Evolutionary conservation across 768 basidiomycete genomes (phyloP).

Genomic region (Auricularia cornea): DNA sequence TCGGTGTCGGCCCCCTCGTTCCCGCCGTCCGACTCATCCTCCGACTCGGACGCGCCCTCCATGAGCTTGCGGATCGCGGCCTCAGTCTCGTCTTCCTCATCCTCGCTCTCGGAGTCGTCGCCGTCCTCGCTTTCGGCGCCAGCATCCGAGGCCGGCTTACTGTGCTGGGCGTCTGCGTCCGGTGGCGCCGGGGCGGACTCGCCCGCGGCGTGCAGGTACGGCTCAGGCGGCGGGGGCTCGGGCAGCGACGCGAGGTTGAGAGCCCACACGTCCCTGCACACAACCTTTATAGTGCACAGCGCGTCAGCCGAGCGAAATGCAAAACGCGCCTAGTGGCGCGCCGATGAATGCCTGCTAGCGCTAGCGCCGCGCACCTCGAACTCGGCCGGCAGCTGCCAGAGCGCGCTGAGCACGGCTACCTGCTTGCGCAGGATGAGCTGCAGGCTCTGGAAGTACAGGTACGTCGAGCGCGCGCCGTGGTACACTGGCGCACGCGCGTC

Average conservation of each 20-base stretch:
- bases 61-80: slow-evolving; percentile 8
- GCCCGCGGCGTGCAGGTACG: slow-evolving; percentile 35
- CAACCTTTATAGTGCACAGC: slow-evolving; percentile 32
- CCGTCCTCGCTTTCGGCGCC: neutral
- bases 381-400: slow-evolving; percentile 70
- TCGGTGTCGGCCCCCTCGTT: slow-evolving; percentile 6
- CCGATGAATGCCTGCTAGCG: neutral
- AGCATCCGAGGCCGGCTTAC: slow-evolving; percentile 3
- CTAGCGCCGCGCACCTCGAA: slow-evolving; percentile 52
- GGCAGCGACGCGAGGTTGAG: slow-evolving; percentile 59
- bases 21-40: slow-evolving; percentile 11
- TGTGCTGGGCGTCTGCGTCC: neutral
- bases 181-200: neutral
- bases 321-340: neutral
- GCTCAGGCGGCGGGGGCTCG: slow-evolving; percentile 52
- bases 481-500: slow-evolving; percentile 49
- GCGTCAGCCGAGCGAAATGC: neutral
- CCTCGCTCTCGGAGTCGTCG: slow-evolving; percentile 16
- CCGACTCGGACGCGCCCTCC: slow-evolving; percentile 5
- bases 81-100: slow-evolving; percentile 10
- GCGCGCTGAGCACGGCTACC: slow-evolving; percentile 43
- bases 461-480: slow-evolving; percentile 69
- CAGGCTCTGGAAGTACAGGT: slow-evolving; percentile 74
- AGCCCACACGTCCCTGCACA: slow-evolving; percentile 78
- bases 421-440: slow-evolving; percentile 79